Base-by-base conservation (phyloP, 2,329 filamentous ascomycete genomes). In the Penicillium sp. region DNA sequence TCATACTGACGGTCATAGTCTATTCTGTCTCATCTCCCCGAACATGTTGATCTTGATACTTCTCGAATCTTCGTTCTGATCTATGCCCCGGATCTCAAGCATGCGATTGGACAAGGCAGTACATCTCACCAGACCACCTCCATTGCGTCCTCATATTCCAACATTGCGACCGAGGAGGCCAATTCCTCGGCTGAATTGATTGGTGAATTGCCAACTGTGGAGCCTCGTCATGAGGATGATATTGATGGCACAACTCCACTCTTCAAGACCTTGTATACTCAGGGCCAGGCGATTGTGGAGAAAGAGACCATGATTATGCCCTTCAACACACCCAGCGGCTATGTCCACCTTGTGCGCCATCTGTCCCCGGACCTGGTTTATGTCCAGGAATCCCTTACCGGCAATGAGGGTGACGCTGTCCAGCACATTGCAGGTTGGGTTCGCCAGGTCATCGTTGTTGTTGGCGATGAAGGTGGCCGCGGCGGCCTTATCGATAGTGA, bases 11-110 rank as follows among this genome's bases (percentile, higher is more conserved):
- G 40, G 55, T 13, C 25, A 6, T 62, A 93, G 90, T 92, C 90
- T 30, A 91, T 98, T 67, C 84, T 98, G 59, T 96, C 93, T 46
- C 90, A 96, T 75, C 90, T 98, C 53, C 92, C 93, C 40, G 86
- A 88, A 64, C 86, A 90, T 61, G 87, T 89, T 66, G 88, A 97
- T 75, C 86, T 89, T 64, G 85, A 87, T 51, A 87, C 83, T 63
- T 87, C 89, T 66, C 91, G 91, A 73, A 83, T 97, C 26, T 96
- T 96, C 71, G 85, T 98, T 60, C 83, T 98, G 66, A 94, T 98
- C 72, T 97, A 97, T 77, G 88, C 92, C 2, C 94, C 94, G 0
- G 84, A 86, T 55, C 80, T 96, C 57, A 92, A 92, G 77, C 89
- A 92, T 55, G 81, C 72, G 40, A 65, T 73, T 60, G 66, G 67